Conservation (phyloP, 306 rosid species). For the Vachellia pachyceras region DNA sequence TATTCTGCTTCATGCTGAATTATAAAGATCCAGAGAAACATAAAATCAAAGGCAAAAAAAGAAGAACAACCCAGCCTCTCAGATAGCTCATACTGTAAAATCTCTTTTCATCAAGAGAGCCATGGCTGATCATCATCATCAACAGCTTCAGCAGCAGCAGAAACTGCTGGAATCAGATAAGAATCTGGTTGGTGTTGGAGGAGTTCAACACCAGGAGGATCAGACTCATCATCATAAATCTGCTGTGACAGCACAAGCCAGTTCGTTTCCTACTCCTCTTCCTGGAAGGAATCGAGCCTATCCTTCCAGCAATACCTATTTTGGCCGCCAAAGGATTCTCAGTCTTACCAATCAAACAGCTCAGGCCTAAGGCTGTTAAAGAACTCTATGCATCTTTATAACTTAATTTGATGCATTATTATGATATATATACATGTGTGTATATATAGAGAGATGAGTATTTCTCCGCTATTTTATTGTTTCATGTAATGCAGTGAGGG, state of each 20-base stretch:
- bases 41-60: not conserved
- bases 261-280: slow-evolving; percentile 10
- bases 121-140: not conserved
- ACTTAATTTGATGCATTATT: no score
- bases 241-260: not conserved
- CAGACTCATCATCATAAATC: not conserved
- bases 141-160: not conserved
- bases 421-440: no score
- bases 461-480: not conserved
- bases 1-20: not conserved
- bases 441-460: no score
- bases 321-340: not conserved
- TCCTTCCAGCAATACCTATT: not conserved
- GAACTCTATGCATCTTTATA: not conserved
- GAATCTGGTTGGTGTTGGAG: not conserved
- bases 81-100: not conserved
- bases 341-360: not conserved
- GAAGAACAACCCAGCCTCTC: not conserved
- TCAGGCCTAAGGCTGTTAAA: not conserved
- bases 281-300: slow-evolving; percentile 15
- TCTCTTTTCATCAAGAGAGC: not conserved
- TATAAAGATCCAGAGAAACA: not conserved
- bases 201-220: not conserved
- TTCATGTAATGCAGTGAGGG: not conserved
- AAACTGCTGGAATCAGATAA: not conserved